phyloP scores from a whole-genome alignment of 176 grass and related monocot genomes.

The Zizania latifolia region DNA sequence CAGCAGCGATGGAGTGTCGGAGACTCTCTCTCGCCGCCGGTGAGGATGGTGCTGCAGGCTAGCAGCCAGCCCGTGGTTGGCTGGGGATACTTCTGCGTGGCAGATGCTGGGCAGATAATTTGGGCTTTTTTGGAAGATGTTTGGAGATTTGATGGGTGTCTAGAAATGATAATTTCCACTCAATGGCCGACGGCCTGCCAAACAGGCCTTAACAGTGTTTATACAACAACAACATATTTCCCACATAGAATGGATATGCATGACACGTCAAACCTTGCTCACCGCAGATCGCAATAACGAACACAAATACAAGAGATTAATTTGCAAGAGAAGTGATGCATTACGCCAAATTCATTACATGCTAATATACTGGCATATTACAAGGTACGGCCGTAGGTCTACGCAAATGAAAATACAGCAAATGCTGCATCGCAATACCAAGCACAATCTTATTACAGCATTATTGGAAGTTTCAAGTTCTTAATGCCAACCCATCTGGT shows the following conservation, averaged over 20 bases:
- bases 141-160: not conserved
- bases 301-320: not conserved
- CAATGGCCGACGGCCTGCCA: no score
- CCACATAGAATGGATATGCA: not conserved
- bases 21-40: not conserved
- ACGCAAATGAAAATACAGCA: not conserved
- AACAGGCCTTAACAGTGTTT: no score
- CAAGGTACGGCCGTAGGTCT: not conserved
- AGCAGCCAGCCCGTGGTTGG: constrained; percentile 1
- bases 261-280: not conserved
- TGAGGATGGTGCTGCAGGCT: not conserved
- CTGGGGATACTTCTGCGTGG: not conserved
- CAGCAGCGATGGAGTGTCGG: constrained; percentile 24
- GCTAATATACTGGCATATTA: not conserved
- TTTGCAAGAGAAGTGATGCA: not conserved
- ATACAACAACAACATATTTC: not conserved
- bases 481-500: constrained; percentile 4
- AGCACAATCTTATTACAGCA: constrained; percentile 32
- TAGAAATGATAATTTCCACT: not conserved
- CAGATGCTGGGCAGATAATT: constrained; percentile 13
- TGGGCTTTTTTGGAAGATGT: not conserved
- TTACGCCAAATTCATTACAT: constrained; percentile 14
- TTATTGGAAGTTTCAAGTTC: not conserved
- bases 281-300: not conserved
- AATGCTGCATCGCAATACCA: constrained; percentile 11